Evolutionary conservation across 495 filamentous ascomycete species (phyloP), one percentile per base, ranked within the genome.

Genomic region (Arthonia radiata): DNA sequence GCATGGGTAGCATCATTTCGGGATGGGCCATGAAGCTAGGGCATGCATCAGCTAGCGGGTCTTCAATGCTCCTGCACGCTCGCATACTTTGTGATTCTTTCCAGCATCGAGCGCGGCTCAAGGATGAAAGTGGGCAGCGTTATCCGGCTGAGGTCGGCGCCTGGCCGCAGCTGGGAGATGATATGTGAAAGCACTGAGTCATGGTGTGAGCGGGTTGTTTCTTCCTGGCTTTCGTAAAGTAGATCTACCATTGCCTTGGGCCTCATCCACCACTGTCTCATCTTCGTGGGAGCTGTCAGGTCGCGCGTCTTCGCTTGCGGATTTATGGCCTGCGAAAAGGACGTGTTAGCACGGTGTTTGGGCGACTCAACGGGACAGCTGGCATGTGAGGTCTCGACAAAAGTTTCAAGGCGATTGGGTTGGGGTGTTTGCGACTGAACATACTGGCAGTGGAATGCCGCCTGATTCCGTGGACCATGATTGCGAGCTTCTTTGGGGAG

Each of bases 11-110:
- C 15, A 99, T 67, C 35, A 75, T 86, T 49, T 99, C 86, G 24
- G 86, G 89, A 48, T 94, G 89, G 37, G 86, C 83, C 86, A 99
- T 99, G 59, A 99, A 99, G 55, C 83, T 93, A 28, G 25, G 12
- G 12, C 26, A 37, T 19, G 17, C 22, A 18, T 18, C 9, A 22
- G 24, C 11, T 9, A 8, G 10, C 23, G 26, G 3, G 16, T 38
- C 6, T 30, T n/a, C 10, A 5, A 13, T n/a, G 11, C 14, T 32
- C 17, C 26, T 17, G 11, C 15, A 14, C 19, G 18, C 4, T 15
- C 16, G 24, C 30, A 17, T 57, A 92, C 82, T 97, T 99, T 40
- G 86, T 99, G 38, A 99, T 99, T 18, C 86, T 63, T 52, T 99
- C 86, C 41, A 99, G 50, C 86, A 99, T 99, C 34, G 81, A 91